phyloP scores from a whole-genome alignment of 148 eudicot genomes.

The Diospyros kaki region DNA sequence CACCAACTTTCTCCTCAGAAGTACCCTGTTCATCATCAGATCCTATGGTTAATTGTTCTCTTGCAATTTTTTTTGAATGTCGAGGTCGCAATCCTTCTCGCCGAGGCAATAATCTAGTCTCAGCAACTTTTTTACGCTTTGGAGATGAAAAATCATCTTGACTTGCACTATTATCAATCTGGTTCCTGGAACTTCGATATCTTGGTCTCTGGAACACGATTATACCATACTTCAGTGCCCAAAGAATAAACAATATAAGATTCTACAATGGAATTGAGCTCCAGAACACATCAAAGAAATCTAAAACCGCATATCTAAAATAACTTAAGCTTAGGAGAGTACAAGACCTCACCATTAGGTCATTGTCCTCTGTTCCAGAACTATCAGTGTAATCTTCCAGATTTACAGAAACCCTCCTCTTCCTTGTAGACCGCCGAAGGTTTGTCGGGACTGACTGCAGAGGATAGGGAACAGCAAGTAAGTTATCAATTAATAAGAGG shows the following conservation, averaged over 20 bases:
- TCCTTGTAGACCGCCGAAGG: constrained; percentile 95
- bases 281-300: constrained; percentile 14
- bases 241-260: constrained; percentile 10
- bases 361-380: constrained; percentile 79
- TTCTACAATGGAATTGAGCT: constrained; percentile 11
- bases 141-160: constrained; percentile 46
- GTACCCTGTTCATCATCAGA: constrained; percentile 75
- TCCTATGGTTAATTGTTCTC: constrained; percentile 28
- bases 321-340: constrained; percentile 9
- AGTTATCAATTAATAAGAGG: neutral
- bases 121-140: constrained; percentile 42
- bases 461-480: constrained; percentile 6
- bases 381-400: constrained; percentile 80
- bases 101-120: constrained; percentile 46
- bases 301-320: constrained; percentile 10
- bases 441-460: constrained; percentile 65
- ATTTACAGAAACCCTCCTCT: constrained; percentile 71
- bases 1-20: constrained; percentile 62
- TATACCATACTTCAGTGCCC: constrained; percentile 17
- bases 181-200: constrained; percentile 58
- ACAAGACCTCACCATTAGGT: constrained; percentile 70
- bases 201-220: constrained; percentile 53
- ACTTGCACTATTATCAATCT: constrained; percentile 42
- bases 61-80: constrained; percentile 43
- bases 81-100: constrained; percentile 94